phyloP scores from a whole-genome alignment of 768 basidiomycete species.

The Boletus coccyginus region DNA sequence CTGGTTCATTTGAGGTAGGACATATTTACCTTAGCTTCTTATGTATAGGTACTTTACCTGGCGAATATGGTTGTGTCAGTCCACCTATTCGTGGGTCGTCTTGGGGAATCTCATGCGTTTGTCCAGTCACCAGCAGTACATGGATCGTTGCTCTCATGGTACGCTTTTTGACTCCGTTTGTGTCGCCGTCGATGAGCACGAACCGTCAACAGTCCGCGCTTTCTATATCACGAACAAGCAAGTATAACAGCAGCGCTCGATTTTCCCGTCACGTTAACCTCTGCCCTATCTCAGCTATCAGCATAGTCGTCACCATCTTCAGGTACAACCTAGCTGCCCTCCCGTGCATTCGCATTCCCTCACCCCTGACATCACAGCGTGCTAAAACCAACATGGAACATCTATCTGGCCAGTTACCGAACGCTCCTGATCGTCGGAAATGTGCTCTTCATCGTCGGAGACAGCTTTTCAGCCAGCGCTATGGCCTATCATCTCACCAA shows the following conservation, averaged over 20 bases:
- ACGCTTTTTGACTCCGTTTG: neutral
- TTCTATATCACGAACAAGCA: slow-evolving; percentile 23
- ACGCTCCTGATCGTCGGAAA: slow-evolving; percentile 20
- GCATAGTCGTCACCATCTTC: slow-evolving; percentile 8
- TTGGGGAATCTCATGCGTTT: neutral
- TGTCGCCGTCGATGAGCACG: neutral
- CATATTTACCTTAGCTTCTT: neutral
- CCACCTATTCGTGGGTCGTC: neutral
- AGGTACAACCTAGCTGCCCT: slow-evolving; percentile 10
- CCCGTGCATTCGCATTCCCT: neutral
- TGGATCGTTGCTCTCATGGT: slow-evolving; percentile 24
- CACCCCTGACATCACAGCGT: slow-evolving; percentile 4
- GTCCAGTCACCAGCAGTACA: slow-evolving; percentile 14
- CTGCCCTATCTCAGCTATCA: slow-evolving; percentile 7
- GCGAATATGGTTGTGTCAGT: slow-evolving; percentile 29
- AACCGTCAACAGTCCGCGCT: slow-evolving; percentile 6
- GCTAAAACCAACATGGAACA: slow-evolving; percentile 6
- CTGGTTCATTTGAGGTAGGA: neutral
- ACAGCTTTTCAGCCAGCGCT: slow-evolving; percentile 16
- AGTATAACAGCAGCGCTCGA: neutral
- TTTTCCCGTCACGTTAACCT: neutral
- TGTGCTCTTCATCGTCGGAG: slow-evolving; percentile 24
- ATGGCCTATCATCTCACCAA: slow-evolving; percentile 24
- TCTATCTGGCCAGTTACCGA: neutral
- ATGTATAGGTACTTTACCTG: slow-evolving; percentile 29